Percentiles rank a stretch among this genome's conserved stretches.
Conservation (phyloP, 176 grass and related monocot species). For the Melocanna baccifera region DNA sequence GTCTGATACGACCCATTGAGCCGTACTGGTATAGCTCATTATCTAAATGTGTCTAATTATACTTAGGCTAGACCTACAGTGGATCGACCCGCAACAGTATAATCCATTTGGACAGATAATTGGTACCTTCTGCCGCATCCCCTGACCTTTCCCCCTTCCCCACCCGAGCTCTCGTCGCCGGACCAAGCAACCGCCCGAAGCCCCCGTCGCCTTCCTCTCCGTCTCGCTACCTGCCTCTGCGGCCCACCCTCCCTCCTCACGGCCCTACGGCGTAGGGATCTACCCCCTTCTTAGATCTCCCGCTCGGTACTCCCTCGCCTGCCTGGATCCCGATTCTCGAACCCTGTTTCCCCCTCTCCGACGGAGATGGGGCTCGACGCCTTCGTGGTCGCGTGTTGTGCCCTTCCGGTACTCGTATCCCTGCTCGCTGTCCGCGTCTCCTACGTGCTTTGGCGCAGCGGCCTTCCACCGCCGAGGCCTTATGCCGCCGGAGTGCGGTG, state of each 20-base stretch:
- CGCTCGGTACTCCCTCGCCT: no score
- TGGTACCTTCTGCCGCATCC: background rate
- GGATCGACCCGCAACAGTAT: no score
- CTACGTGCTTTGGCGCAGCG: constrained; percentile 43
- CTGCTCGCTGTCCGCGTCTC: constrained; percentile 43
- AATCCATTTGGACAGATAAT: no score
- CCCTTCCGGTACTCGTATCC: constrained; percentile 38
- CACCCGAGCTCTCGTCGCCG: background rate
- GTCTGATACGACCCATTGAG: no score
- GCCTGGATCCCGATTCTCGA: constrained; percentile 6
- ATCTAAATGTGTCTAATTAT: no score
- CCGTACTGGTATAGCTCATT: no score
- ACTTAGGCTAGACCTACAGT: no score
- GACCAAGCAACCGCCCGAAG: background rate
- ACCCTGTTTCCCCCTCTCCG: background rate
- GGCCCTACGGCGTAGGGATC: background rate
- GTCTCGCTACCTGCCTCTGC: background rate
- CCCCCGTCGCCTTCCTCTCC: background rate
- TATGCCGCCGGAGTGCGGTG: constrained; percentile 24
- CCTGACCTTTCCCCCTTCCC: background rate
- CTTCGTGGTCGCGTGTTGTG: background rate
- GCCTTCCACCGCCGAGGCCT: constrained; percentile 24
- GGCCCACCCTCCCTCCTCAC: no score
- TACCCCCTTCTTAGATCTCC: background rate
- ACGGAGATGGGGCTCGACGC: constrained; percentile 13